phyloP scores from a whole-genome alignment of 2,329 filamentous ascomycete genomes.

The Talaromyces sp. region DNA sequence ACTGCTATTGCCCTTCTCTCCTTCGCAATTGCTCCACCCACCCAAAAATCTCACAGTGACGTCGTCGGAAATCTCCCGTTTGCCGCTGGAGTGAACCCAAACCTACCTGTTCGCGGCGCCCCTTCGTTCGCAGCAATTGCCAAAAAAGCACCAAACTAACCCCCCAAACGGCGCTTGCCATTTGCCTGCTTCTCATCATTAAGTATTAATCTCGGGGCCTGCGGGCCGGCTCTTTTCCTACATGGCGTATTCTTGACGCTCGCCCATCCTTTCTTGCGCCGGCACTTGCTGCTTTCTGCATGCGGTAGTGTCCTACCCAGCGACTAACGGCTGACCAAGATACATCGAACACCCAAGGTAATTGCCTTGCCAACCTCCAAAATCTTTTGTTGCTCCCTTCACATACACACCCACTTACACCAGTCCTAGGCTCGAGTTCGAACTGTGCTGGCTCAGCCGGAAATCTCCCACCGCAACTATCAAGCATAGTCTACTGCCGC shows the following conservation, averaged over 20 bases:
- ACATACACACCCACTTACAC: neutral
- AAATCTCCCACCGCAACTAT: neutral
- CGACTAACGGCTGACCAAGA: neutral
- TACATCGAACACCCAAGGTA: neutral
- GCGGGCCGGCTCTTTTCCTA: slow-evolving; percentile 15
- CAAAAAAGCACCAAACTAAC: neutral
- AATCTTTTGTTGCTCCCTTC: neutral
- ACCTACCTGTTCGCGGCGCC: slow-evolving; percentile 15
- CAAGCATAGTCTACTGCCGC: slow-evolving; percentile 6
- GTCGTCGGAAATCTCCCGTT: slow-evolving; percentile 1
- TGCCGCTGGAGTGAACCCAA: neutral
- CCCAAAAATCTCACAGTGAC: slow-evolving; percentile 6
- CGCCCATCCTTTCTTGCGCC: slow-evolving; percentile 9
- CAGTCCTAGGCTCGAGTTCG: neutral
- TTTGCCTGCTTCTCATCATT: neutral
- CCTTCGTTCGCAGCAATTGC: slow-evolving; percentile 7
- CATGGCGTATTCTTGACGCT: slow-evolving; percentile 15
- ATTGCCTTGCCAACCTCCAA: neutral
- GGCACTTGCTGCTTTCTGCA: slow-evolving; percentile 14
- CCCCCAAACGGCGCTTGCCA: slow-evolving; percentile 3
- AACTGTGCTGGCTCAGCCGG: slow-evolving; percentile 3
- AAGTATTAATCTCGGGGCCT: slow-evolving; percentile 9
- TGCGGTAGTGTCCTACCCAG: slow-evolving; percentile 10
- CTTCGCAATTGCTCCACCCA: neutral
- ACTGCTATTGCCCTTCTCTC: neutral